Conservation (phyloP, 2,329 filamentous ascomycete species). For the Talaromyces sp. region DNA sequence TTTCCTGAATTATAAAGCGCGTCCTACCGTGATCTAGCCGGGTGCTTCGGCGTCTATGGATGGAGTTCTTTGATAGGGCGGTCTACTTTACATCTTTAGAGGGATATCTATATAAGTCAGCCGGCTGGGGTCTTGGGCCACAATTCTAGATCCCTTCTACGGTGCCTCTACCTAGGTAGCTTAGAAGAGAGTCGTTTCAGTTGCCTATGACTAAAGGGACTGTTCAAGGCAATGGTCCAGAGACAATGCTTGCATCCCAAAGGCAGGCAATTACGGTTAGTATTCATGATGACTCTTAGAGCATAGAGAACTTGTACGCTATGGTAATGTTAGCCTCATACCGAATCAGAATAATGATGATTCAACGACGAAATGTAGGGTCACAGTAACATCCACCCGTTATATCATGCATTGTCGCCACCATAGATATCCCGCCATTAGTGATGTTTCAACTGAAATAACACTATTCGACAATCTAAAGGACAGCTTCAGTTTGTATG, state of each 20-base stretch:
- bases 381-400: not conserved
- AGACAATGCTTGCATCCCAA: not conserved
- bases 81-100: not conserved
- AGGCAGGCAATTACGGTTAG: not conserved
- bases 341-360: not conserved
- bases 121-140: not conserved
- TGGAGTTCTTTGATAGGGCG: not conserved
- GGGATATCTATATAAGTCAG: not conserved
- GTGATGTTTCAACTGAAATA: not conserved
- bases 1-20: not conserved
- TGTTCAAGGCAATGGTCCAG: not conserved
- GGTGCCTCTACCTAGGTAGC: not conserved
- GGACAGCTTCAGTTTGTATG: constrained; percentile 4
- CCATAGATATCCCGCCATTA: no score
- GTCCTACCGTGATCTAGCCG: not conserved
- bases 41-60: not conserved
- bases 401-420: not conserved
- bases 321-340: not conserved
- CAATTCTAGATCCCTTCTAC: not conserved
- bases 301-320: not conserved
- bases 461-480: not conserved
- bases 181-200: not conserved
- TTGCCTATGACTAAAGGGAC: not conserved
- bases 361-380: not conserved
- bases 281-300: not conserved